Evolutionary conservation across 1,139 yeast genomes (phyloP), one percentile per base, ranked within the genome.

Genomic region (Candida tropicalis): DNA sequence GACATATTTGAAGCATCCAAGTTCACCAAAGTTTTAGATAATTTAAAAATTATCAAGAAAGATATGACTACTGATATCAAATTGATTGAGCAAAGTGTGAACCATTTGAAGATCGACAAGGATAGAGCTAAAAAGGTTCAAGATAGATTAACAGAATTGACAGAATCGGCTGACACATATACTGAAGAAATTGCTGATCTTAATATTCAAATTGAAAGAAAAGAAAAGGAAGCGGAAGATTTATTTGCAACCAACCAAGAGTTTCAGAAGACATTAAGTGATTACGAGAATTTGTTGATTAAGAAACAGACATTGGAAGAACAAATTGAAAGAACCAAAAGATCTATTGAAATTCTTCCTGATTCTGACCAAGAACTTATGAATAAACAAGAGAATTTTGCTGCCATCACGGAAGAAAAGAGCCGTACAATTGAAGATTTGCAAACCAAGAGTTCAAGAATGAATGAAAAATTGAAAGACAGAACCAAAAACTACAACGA

Each of bases 1-100:
- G 99, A 93, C 60, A 93, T 95, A 5, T 95, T 95, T 55, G 98
- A 95, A 62, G 97, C 98, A 0, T 80, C 90, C 53, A 90, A 89
- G 62, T 95, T 87, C 56, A 90, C 97, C 1, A 91, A 88, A 59
- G 97, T 95, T 1, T 68, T 93, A 38, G 97, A 91, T 46, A 82
- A 79, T 47, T 74, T 95, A 57, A 91, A 90, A 59, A 61, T 63
- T 0, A 79, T 90, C 38, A 79, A 88, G 45, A 91, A 90, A 57
- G 96, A 89, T 41, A 80, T 89, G 79, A 66, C 81, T 5, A 70
- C 74, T 1, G 95, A 89, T 47, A 85, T 88, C 39, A 87, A 85
- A 57, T 62, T 91, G 16, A 73, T 89, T 39, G 84, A 85, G 50
- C 90, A 87, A 55, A 81, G 87, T 24, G 96, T 88, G 0, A 82